Conservation (phyloP, 345 rosid species). For the Pugionium dolabratum region DNA sequence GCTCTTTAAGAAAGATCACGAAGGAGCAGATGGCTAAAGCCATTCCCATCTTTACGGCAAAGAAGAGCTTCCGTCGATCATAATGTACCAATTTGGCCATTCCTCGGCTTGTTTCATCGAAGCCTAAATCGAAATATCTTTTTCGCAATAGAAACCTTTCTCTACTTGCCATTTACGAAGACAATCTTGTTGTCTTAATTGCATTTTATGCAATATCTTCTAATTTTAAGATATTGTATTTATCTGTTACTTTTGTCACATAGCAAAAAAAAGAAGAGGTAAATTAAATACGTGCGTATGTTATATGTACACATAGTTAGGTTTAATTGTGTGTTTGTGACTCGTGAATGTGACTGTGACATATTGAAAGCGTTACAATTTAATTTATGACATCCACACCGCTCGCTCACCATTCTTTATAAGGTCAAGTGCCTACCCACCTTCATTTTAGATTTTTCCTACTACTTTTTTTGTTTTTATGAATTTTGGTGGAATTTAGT, state of each 20-base stretch:
- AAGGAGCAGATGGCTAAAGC: conserved; percentile 57
- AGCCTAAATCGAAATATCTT: conserved; percentile 50
- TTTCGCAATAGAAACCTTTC: conserved; percentile 58
- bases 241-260: not conserved
- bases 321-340: conserved; percentile 11
- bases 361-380: conserved; percentile 20
- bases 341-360: conserved; percentile 30
- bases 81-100: conserved; percentile 53
- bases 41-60: conserved; percentile 75
- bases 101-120: conserved; percentile 34
- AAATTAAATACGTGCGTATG: conserved; percentile 5
- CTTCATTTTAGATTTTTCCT: not conserved
- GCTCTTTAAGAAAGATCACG: conserved; percentile 60
- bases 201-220: not conserved
- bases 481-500: too few relatives aligned
- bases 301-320: conserved; percentile 1
- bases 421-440: conserved; percentile 16
- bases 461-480: too few relatives aligned
- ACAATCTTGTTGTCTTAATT: not conserved
- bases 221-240: not conserved
- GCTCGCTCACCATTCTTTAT: conserved; percentile 33
- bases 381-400: conserved; percentile 28
- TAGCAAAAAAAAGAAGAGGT: not conserved
- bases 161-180: conserved; percentile 47
- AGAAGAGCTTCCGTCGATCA: conserved; percentile 63